Evolutionary conservation across 345 rosid species (phyloP), one percentile per base, ranked within the genome.

Genomic region (Brassica rapa): DNA sequence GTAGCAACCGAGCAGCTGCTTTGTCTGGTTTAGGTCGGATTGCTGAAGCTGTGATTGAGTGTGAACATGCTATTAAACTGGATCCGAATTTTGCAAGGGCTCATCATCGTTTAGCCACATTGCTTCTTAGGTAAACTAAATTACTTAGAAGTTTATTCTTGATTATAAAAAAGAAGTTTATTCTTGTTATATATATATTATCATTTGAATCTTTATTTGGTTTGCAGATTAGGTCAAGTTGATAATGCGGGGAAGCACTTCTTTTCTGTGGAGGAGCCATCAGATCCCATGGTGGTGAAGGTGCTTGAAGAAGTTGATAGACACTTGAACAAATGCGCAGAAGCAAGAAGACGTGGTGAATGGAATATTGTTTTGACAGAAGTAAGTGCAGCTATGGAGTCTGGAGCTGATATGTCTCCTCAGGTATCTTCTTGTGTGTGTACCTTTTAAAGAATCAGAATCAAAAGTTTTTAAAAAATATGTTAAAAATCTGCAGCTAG

Each of bases 211-310:
- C 79, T 60, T 53, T 3, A 62, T 53, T 66, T 73, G 55, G 66
- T 82, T 82, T 80, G 73, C 96, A 96, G 99, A 87, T 81, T 96
- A 82, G 99, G 99, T 51, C 96, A 85, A 68, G 87, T 96, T 53
- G 97, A 90, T 63, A 88, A 84, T 75, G 92, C 98, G 3, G 74
- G 87, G 87, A 85, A 70, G 84, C 96, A 90, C 59, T 83, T 93
- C 5, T 81, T 56, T 63, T 30, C 79, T 3, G 82, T 84, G 0
- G 90, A 87, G 74, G 87, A 83, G 73, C 91, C 86, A 75, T 80
- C 84, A 19, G 97, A 93, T 84, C 84, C 86, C 3, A 27, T 37
- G 62, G 90, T 86, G 78, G 80, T 86, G 86, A 86, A 85, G 61
- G 89, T 86, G 83, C 79, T 96, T 80, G 90, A 87, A 71, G 76